Percentiles rank a stretch among this genome's conserved stretches.
These are phyloP conservation scores for Bryoerythrophyllum caledonicum DNA, from an alignment of 225 moss, liverwort and hornwort genomes.

Conservation along the genomic window DNA sequence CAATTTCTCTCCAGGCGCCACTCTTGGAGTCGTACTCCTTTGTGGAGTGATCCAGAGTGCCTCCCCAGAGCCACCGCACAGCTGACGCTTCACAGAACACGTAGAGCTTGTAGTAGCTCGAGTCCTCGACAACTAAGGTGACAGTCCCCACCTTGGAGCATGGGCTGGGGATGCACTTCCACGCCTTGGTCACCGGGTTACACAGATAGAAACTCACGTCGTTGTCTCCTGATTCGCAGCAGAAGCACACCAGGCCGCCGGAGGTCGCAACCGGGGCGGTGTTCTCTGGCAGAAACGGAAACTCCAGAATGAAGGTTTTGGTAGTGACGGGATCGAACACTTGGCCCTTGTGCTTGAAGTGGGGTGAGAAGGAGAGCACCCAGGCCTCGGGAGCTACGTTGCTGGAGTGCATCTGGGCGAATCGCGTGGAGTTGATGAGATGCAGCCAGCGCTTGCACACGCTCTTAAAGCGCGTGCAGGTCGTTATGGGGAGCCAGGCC, in stretches of 20 bases:
- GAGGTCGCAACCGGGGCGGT: slow-evolving; percentile 47
- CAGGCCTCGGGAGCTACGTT: slow-evolving; percentile 35
- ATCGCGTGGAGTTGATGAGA: slow-evolving; percentile 39
- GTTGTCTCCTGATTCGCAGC: slow-evolving; percentile 34
- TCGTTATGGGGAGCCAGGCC: slow-evolving; percentile 49
- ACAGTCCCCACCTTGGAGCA: slow-evolving; percentile 46
- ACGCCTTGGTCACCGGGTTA: slow-evolving; percentile 54
- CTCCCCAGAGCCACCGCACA: slow-evolving; percentile 51
- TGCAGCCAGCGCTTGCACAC: slow-evolving; percentile 56
- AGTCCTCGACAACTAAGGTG: slow-evolving; percentile 37
- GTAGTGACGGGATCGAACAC: slow-evolving; percentile 36
- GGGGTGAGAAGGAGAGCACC: slow-evolving; percentile 40
- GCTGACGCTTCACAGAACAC: slow-evolving; percentile 51
- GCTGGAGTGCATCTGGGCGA: slow-evolving; percentile 44
- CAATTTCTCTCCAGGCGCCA: slow-evolving; percentile 47
- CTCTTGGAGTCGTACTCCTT: slow-evolving; percentile 52
- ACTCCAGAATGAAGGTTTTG: slow-evolving; percentile 42
- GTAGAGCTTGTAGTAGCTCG: slow-evolving; percentile 51
- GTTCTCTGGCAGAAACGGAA: slow-evolving; percentile 45
- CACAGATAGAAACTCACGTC: slow-evolving; percentile 52
- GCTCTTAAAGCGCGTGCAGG: slow-evolving; percentile 46
- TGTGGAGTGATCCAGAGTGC: slow-evolving; percentile 51
- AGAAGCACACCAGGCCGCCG: slow-evolving; percentile 55
- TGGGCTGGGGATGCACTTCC: slow-evolving; percentile 50
- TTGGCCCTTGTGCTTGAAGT: slow-evolving; percentile 30